Conservation (phyloP, 805 yeast genomes). For the Kazachstania viticola region DNA sequence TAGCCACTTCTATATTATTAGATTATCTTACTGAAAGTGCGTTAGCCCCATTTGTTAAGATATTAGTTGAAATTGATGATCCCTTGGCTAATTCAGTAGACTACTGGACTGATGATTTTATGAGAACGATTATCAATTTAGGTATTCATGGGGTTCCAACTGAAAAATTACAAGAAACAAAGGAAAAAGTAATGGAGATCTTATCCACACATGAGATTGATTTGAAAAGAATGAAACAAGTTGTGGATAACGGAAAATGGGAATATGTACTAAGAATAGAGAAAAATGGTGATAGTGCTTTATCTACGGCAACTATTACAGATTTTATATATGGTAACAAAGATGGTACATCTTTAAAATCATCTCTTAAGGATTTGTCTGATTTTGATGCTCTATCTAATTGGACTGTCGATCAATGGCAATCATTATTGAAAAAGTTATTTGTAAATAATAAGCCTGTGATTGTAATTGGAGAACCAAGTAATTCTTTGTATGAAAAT, state of each 20-base stretch:
- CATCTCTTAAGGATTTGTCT: constrained; percentile 41
- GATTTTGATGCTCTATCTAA: constrained; percentile 41
- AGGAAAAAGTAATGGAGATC: constrained; percentile 37
- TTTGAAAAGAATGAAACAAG: constrained; percentile 50
- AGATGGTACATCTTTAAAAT: constrained; percentile 45
- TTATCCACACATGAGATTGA: constrained; percentile 54
- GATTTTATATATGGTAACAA: constrained; percentile 72
- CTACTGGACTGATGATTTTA: constrained; percentile 64
- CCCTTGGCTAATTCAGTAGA: constrained; percentile 69
- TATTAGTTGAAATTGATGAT: constrained; percentile 67
- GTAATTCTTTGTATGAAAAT: constrained; percentile 37
- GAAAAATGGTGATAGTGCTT: constrained; percentile 41
- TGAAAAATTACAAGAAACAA: constrained; percentile 43
- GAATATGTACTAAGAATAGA: constrained; percentile 52
- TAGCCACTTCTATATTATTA: constrained; percentile 63
- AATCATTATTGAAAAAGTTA: constrained; percentile 36
- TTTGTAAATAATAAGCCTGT: constrained; percentile 54
- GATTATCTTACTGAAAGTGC: constrained; percentile 69
- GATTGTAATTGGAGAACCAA: constrained; percentile 63
- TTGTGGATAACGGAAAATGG: constrained; percentile 53
- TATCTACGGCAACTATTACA: constrained; percentile 56
- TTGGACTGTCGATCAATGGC: constrained; percentile 69
- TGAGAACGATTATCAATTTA: constrained; percentile 44
- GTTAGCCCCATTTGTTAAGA: constrained; percentile 58
- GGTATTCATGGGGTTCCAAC: constrained; percentile 68